These are phyloP conservation scores for Teunomyces lycoperdinae DNA, from an alignment of 805 yeast genomes.

Conservation along the genomic window DNA sequence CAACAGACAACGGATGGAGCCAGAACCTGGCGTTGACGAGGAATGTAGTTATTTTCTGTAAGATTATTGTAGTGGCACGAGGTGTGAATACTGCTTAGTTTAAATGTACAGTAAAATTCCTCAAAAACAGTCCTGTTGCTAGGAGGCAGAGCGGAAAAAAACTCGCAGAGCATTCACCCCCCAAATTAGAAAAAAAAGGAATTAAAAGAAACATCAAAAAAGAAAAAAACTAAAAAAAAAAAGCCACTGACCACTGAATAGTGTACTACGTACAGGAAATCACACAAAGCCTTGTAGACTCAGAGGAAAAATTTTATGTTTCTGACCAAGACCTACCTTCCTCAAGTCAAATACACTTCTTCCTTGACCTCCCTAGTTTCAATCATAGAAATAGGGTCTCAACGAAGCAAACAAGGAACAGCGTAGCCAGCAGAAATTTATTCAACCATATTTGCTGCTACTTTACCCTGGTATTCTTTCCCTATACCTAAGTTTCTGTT, in stretches of 20 bases:
- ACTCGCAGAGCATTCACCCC: slow-evolving; percentile 25
- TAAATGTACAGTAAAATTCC: too few relatives aligned
- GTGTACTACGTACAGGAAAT: not conserved
- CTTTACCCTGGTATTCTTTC: not conserved
- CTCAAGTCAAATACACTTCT: slow-evolving; percentile 1
- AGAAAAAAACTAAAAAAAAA: not conserved
- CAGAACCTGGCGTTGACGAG: too few relatives aligned
- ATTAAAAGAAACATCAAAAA: not conserved
- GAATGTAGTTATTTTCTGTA: too few relatives aligned
- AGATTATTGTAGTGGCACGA: too few relatives aligned
- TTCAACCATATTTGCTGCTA: not conserved
- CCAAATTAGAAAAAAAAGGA: slow-evolving; percentile 17
- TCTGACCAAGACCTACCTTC: not conserved
- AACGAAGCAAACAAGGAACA: slow-evolving; percentile 1
- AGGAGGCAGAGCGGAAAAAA: not conserved
- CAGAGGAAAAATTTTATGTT: slow-evolving; percentile 2
- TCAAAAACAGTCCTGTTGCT: too few relatives aligned
- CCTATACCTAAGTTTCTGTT: slow-evolving; percentile 1
- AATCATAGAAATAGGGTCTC: not conserved
- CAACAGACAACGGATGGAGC: too few relatives aligned
- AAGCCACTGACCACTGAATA: not conserved
- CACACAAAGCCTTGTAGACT: not conserved
- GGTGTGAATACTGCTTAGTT: too few relatives aligned
- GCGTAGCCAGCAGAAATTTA: not conserved
- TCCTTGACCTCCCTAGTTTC: slow-evolving; percentile 1